A percentile compares a stretch with the other conserved stretches of the same genome.
Conservation (phyloP, 345 rosid species). For the Salix suchowensis region DNA sequence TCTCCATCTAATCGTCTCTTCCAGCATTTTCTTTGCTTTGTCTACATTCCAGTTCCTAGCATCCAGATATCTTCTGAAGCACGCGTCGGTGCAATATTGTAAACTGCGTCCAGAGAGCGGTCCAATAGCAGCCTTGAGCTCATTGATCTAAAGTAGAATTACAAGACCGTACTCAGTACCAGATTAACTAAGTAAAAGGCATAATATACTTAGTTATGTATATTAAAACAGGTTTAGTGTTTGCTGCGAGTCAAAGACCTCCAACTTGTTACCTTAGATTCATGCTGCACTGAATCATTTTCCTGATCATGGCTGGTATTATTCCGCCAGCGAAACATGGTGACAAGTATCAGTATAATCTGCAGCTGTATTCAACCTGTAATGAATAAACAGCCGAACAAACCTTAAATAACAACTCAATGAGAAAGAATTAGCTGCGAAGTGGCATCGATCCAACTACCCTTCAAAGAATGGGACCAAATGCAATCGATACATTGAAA, state of each 20-base stretch:
- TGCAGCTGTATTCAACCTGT: too few species aligned
- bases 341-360: neutral
- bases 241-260: neutral
- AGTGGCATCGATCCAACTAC: too few species aligned
- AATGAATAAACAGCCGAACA: too few species aligned
- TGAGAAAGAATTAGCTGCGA: too few species aligned
- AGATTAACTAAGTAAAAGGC: neutral
- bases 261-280: conserved; percentile 50
- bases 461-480: too few species aligned
- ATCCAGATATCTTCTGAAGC: conserved; percentile 82
- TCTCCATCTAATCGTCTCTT: conserved; percentile 78
- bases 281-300: conserved; percentile 38
- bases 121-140: conserved; percentile 57
- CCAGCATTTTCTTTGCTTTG: conserved; percentile 78
- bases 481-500: too few species aligned
- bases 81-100: conserved; percentile 62
- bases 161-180: neutral
- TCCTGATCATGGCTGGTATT: conserved; percentile 45
- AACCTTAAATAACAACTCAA: too few species aligned
- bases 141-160: conserved; percentile 41
- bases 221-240: too few species aligned
- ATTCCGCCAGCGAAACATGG: conserved; percentile 65
- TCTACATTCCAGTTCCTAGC: conserved; percentile 80
- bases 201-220: neutral
- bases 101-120: conserved; percentile 48